Conservation (phyloP, 2,329 filamentous ascomycete genomes). For the Pestalotiopsis sp. region DNA sequence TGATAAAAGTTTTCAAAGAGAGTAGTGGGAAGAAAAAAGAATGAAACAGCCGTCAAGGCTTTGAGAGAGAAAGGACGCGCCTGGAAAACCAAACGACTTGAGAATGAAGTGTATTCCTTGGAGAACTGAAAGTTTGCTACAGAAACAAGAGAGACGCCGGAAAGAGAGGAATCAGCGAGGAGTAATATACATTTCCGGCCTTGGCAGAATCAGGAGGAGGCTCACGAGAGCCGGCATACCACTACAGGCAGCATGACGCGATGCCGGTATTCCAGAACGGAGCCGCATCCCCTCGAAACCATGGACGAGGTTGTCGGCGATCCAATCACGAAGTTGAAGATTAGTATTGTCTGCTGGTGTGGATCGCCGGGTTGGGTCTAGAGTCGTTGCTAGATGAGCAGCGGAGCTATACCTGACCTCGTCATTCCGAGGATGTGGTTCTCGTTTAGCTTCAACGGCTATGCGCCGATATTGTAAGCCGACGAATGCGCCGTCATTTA, state of each 20-base stretch:
- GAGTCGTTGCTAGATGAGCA: slow-evolving; percentile 12
- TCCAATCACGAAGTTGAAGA: slow-evolving; percentile 6
- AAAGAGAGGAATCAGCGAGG: background rate
- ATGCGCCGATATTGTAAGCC: slow-evolving; percentile 8
- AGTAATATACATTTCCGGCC: background rate
- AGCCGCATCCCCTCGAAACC: background rate
- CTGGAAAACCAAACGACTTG: slow-evolving; percentile 16
- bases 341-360: background rate
- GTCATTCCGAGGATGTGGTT: background rate
- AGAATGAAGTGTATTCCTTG: slow-evolving; percentile 2
- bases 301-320: background rate
- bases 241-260: background rate
- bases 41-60: slow-evolving; percentile 17
- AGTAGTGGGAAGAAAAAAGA: slow-evolving; percentile 15
- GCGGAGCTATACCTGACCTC: slow-evolving; percentile 6
- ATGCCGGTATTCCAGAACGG: slow-evolving; percentile 3
- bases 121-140: slow-evolving; percentile 1
- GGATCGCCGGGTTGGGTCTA: background rate
- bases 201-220: background rate
- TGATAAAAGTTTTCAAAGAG: slow-evolving; percentile 17
- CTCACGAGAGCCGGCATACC: background rate
- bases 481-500: slow-evolving; percentile 4
- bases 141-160: background rate
- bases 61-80: slow-evolving; percentile 15
- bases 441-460: slow-evolving; percentile 2